These are phyloP conservation scores for Immersiporthe knoxdaviesiana DNA, from an alignment of 2,329 filamentous ascomycete species.

Conservation along the genomic window DNA sequence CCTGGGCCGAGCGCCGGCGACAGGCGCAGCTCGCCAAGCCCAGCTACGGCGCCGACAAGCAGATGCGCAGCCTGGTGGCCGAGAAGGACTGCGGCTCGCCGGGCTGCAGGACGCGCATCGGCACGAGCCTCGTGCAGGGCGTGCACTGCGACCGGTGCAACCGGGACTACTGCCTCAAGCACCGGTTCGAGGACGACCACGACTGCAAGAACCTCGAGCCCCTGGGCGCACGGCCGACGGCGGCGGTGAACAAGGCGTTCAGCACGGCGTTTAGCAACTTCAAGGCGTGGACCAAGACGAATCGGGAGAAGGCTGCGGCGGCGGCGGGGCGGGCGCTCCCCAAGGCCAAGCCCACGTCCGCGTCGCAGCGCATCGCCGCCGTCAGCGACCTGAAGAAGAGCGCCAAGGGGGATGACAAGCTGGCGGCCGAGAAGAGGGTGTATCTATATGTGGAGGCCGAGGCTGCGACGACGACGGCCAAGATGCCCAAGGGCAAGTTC, in stretches of 20 bases:
- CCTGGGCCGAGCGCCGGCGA: slow-evolving; percentile 63
- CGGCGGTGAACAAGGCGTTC: slow-evolving; percentile 65
- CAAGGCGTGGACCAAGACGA: slow-evolving; percentile 77
- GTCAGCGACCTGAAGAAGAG: slow-evolving; percentile 80
- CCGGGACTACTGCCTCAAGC: slow-evolving; percentile 76
- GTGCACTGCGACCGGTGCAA: slow-evolving; percentile 75
- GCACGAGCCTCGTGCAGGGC: slow-evolving; percentile 68
- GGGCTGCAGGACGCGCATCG: slow-evolving; percentile 70
- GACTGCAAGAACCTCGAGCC: slow-evolving; percentile 77
- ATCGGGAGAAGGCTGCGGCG: slow-evolving; percentile 52
- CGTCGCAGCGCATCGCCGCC: slow-evolving; percentile 67
- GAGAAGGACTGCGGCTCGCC: slow-evolving; percentile 71
- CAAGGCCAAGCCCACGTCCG: slow-evolving; percentile 64
- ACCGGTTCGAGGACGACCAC: slow-evolving; percentile 79
- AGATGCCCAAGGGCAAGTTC: slow-evolving; percentile 80
- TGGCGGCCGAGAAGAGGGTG: slow-evolving; percentile 80
- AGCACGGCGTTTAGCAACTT: slow-evolving; percentile 76
- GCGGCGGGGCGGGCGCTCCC: slow-evolving; percentile 62
- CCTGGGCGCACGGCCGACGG: slow-evolving; percentile 51
- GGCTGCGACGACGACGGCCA: slow-evolving; percentile 80
- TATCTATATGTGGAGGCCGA: slow-evolving; percentile 92
- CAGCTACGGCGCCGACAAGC: slow-evolving; percentile 57
- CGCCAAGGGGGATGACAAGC: slow-evolving; percentile 86
- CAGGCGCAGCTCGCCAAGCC: slow-evolving; percentile 57
- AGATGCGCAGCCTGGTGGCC: slow-evolving; percentile 56